These are phyloP conservation scores for Monascus ruber DNA, from an alignment of 2,329 filamentous ascomycete species.

Conservation along the genomic window DNA sequence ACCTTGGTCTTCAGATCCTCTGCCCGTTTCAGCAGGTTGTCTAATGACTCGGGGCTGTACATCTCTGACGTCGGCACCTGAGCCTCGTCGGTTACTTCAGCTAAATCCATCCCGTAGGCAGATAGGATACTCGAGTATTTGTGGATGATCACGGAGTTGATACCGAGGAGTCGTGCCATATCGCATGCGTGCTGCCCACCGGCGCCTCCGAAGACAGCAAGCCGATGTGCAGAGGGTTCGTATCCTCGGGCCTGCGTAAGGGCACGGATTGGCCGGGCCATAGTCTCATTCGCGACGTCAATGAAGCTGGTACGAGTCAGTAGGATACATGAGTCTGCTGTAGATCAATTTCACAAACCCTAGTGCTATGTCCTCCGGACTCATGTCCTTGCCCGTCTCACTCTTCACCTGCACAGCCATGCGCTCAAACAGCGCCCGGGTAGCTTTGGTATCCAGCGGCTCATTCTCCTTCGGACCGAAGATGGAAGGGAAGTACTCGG, in stretches of 20 bases:
- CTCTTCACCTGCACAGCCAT: conserved; percentile 66
- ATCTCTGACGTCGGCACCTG: conserved; percentile 50
- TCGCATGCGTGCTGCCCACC: conserved; percentile 88
- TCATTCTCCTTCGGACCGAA: conserved; percentile 85
- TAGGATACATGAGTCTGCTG: too few species aligned
- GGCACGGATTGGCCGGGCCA: conserved; percentile 65
- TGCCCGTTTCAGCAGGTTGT: conserved; percentile 56
- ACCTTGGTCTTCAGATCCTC: conserved; percentile 58
- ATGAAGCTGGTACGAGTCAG: too few species aligned
- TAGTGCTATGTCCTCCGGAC: conserved; percentile 46
- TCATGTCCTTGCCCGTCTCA: conserved; percentile 53
- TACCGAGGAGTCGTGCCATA: conserved; percentile 74
- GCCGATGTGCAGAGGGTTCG: conserved; percentile 77
- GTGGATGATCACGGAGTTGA: conserved; percentile 76
- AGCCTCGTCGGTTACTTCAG: conserved; percentile 82
- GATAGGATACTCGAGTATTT: conserved; percentile 85
- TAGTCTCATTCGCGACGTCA: conserved; percentile 41
- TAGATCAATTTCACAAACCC: conserved; percentile 23
- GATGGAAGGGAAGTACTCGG: conserved; percentile 92
- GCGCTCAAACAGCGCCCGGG: conserved; percentile 61
- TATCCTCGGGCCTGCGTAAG: conserved; percentile 88
- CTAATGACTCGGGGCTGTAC: conserved; percentile 32
- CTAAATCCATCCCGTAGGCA: conserved; percentile 84
- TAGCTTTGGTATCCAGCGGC: conserved; percentile 64
- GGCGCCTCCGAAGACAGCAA: conserved; percentile 85